Evolutionary conservation across 305 asterid species (phyloP), one percentile per base, ranked within the genome.

Genomic region (Fraxinus dipetala): DNA sequence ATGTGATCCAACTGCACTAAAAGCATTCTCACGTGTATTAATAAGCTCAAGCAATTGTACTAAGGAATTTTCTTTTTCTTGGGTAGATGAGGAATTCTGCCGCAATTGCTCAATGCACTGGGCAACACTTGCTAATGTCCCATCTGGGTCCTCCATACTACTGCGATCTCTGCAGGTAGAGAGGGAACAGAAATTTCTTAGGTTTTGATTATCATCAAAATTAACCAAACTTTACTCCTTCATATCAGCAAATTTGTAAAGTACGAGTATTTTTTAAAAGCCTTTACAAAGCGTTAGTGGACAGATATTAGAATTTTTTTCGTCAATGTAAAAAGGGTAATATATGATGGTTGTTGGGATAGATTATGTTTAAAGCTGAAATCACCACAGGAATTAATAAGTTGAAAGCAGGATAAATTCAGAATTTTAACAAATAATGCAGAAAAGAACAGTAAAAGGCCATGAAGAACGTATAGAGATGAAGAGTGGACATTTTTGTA

Each of bases 61-160:
- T 89, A 96, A 89, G 85, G 93, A 89, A 84, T 82, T 79, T 88
- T 96, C 98, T 87, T 93, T 96, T 69, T 95, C 98, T 81, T 88
- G 98, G 83, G 89, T 85, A 77, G 98, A 90, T 51, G 98, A 91
- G 75, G 97, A 93, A 88, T 88, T 95, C 89, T 93, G 97, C 76
- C 99, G 92, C 90, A 96, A 86, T 87, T 91, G 97, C 94, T 96
- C 99, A 85, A 96, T 92, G 90, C 94, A 91, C 82, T 96, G 98
- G 30, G 99, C 99, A 87, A 96, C 98, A 85, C 97, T 96, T 86
- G 98, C 97, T 81, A 96, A 88, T 79, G 98, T 96, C 82, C 99
- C 98, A 83, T 96, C 99, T 32, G 98, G 94, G 85, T 96, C 99
- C 90, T 96, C 99, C 99, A 96, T 95, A 93, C 87, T 93, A 87